Conservation (phyloP, 306 rosid genomes). For the Corylus avellana region DNA sequence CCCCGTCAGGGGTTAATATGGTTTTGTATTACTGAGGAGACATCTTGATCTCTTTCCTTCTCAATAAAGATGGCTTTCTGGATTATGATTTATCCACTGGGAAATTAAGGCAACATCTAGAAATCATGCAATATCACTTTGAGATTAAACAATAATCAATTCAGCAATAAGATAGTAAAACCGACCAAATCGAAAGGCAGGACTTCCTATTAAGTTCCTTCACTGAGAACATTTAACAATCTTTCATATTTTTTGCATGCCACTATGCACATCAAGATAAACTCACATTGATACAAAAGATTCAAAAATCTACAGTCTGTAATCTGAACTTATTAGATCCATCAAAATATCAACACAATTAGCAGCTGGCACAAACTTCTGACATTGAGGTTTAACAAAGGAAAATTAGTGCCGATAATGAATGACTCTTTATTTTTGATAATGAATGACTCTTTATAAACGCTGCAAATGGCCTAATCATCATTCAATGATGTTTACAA, state of each 20-base stretch:
- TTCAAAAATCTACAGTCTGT: not conserved
- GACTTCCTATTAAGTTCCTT: not conserved
- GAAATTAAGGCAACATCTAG: no score
- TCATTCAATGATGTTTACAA: not conserved
- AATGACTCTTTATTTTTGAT: not conserved
- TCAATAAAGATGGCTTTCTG: conserved; percentile 26
- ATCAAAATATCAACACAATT: not conserved
- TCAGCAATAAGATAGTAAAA: not conserved
- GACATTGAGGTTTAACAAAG: not conserved
- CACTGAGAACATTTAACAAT: not conserved
- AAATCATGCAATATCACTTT: not conserved
- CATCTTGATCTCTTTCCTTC: conserved; percentile 17
- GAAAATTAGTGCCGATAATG: not conserved
- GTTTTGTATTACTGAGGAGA: conserved; percentile 28
- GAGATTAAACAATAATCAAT: not conserved
- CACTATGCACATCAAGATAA: not conserved
- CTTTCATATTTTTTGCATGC: not conserved
- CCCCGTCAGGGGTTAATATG: conserved; percentile 23
- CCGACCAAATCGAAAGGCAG: not conserved
- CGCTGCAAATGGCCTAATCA: not conserved
- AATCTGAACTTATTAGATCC: not conserved
- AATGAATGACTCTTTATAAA: not conserved
- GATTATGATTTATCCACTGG: not conserved
- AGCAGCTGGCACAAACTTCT: not conserved
- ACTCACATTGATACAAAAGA: not conserved